Base-by-base conservation (phyloP, 2,329 filamentous ascomycete species). In the Fonsecaea pugnacius region DNA sequence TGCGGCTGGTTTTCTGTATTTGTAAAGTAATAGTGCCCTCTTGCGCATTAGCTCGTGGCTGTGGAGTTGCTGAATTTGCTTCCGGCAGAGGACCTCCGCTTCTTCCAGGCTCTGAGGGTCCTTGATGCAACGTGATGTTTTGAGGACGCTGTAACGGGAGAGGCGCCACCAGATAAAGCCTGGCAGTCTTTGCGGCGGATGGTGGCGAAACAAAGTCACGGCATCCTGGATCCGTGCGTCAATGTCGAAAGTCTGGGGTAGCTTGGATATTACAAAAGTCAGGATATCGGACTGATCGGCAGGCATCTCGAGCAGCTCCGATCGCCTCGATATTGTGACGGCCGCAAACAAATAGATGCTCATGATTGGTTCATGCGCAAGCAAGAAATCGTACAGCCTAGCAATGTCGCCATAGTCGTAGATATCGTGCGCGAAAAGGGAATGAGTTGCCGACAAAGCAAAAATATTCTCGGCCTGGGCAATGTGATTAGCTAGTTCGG, bases 371-470 rank as follows among this genome's bases (percentile, higher is more conserved):
- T 96, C 91, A 55, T 86, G 87, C 2, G 94, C 91, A 4, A 99
- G 83, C 54, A 99, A 84, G 60, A 94, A 93, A 78, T 99, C 95
- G 75, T 97, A 99, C 1, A 99, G 81, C 27, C 95, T 87, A 36
- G 92, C 87, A 73, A 99, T 98, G 70, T 94, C 90, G 67, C 86
- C 86, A 75, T 96, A 97, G 48, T 89, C 88, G 76, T 95, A 89
- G 66, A 99, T 92, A 75, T 98, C 94, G 78, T 99, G 95, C 18
- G 95, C 92, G 76, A 97, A 99, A 81, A 99, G 88, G 36, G 96
- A 99, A 50, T 99, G 84, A 0, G 92, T 96, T 54, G 92, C 92
- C n/a, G 91, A 88, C 4, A 99, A 83, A 4, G 95, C 95, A 76
- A 96, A 99, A 76, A 93, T 97, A 1, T 95, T 94, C 73, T 93